Conservation (phyloP, 805 yeast genomes). For the Saturnispora hagleri region DNA sequence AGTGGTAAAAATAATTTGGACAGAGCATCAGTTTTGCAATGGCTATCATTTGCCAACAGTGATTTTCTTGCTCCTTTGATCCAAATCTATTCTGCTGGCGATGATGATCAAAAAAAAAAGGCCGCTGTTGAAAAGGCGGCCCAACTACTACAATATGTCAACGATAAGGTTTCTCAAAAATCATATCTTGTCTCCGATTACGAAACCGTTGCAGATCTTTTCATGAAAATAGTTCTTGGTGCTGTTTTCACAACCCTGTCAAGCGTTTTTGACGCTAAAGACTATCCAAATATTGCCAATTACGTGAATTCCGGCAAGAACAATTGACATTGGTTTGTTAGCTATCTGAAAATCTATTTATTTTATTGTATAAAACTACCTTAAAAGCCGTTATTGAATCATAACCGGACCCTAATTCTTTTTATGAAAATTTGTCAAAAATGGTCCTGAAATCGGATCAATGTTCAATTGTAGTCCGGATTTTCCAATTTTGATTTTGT, state of each 20-base stretch:
- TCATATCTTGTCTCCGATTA: background rate
- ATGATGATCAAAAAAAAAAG: constrained; percentile 2
- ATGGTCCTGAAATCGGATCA: constrained; percentile 30
- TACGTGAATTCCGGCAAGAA: constrained; percentile 24
- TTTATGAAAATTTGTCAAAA: constrained; percentile 6
- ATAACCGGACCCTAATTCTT: background rate
- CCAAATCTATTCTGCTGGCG: background rate
- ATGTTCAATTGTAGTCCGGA: constrained; percentile 32
- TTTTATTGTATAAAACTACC: too few relatives aligned
- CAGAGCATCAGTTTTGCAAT: constrained; percentile 54
- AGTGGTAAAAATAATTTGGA: constrained; percentile 54
- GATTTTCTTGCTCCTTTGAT: constrained; percentile 42
- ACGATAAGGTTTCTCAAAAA: background rate
- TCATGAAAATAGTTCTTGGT: background rate
- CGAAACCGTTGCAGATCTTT: constrained; percentile 6
- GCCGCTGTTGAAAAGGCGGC: background rate
- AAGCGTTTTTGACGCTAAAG: background rate
- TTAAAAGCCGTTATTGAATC: background rate
- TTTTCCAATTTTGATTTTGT: constrained; percentile 27
- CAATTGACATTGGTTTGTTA: background rate
- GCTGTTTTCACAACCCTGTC: background rate
- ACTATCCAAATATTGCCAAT: constrained; percentile 36
- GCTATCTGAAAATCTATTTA: too few relatives aligned
- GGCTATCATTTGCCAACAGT: constrained; percentile 66
- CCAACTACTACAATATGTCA: background rate